phyloP scores from a whole-genome alignment of 2,329 filamentous ascomycete genomes.

The Geoglossum cookeanum region DNA sequence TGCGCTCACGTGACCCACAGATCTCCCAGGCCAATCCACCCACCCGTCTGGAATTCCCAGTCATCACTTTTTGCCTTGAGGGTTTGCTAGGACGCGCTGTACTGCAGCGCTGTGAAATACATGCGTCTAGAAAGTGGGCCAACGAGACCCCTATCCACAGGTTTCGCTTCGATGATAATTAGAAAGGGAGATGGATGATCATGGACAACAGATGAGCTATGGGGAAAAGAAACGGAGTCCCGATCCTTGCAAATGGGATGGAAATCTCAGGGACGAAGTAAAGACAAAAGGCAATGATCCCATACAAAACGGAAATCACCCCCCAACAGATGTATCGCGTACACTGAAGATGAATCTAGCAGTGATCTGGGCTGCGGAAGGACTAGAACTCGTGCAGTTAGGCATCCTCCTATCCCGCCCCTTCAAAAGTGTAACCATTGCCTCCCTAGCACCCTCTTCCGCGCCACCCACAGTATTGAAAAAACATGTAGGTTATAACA shows the following conservation, averaged over 20 bases:
- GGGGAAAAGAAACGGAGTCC: slow-evolving; percentile 2
- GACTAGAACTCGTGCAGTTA: too few species aligned
- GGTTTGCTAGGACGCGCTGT: neutral
- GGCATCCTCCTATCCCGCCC: neutral
- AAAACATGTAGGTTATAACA: neutral
- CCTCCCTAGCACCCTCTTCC: neutral
- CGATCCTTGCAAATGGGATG: neutral
- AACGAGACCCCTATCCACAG: slow-evolving; percentile 1
- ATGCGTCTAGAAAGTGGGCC: slow-evolving; percentile 1
- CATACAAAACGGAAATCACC: neutral
- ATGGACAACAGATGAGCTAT: slow-evolving; percentile 33
- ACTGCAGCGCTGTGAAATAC: neutral
- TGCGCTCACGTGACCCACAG: neutral
- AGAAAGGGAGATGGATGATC: slow-evolving; percentile 26
- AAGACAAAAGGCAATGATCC: neutral
- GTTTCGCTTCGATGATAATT: slow-evolving; percentile 11
- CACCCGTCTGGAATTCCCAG: too few species aligned
- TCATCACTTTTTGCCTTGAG: neutral
- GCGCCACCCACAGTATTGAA: neutral
- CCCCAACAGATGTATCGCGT: neutral
- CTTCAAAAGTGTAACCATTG: neutral
- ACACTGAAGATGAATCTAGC: neutral
- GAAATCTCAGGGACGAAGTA: neutral
- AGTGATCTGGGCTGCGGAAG: neutral
- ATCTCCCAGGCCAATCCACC: too few species aligned